phyloP scores from a whole-genome alignment of 306 rosid species.

The Cicer bijugum region DNA sequence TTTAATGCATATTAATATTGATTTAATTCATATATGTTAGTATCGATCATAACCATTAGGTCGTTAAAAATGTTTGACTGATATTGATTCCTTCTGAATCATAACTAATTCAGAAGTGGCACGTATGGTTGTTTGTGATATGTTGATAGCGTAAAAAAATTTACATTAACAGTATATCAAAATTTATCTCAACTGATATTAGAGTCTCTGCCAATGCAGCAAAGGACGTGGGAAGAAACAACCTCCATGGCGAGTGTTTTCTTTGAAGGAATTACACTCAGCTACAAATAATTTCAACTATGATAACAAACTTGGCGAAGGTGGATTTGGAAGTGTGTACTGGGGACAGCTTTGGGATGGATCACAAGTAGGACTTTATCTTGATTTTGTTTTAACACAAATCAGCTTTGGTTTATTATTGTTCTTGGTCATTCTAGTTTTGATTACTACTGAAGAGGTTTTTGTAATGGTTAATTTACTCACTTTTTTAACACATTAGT shows the following conservation, averaged over 20 bases:
- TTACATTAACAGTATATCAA: too few relatives aligned
- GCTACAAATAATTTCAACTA: constrained; percentile 97
- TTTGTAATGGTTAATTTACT: constrained; percentile 33
- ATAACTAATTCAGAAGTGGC: too few relatives aligned
- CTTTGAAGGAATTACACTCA: constrained; percentile 88
- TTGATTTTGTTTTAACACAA: neutral
- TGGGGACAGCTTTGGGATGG: constrained; percentile 99
- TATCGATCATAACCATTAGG: too few relatives aligned
- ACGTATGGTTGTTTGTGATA: too few relatives aligned
- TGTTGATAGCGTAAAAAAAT: too few relatives aligned
- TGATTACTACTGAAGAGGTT: neutral
- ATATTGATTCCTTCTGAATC: too few relatives aligned
- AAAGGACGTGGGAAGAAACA: constrained; percentile 78
- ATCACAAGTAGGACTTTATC: constrained; percentile 68
- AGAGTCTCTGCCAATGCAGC: constrained; percentile 55
- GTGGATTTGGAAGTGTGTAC: constrained; percentile 96
- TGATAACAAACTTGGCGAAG: constrained; percentile 99
- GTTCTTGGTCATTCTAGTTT: constrained; percentile 13
- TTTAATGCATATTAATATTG: neutral
- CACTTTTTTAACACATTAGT: neutral
- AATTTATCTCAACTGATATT: neutral
- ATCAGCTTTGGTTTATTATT: constrained; percentile 23
- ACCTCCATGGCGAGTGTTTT: constrained; percentile 88
- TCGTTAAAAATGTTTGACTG: too few relatives aligned
- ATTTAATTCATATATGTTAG: too few relatives aligned